Conservation (phyloP, 805 yeast genomes). For the Metschnikowia reukaufii region DNA sequence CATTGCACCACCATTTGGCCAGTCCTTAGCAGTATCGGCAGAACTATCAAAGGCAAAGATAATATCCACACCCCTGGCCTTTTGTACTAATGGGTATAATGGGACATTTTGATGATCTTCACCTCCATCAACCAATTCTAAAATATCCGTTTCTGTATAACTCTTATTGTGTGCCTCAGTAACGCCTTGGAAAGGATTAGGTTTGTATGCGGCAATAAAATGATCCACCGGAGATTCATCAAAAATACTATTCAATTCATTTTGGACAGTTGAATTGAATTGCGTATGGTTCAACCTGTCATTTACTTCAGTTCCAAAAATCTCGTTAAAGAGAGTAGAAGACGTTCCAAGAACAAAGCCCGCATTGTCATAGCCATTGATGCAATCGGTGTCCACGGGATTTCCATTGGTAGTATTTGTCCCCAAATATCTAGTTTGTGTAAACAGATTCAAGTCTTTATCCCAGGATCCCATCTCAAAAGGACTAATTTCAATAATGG, state of each 20-base stretch:
- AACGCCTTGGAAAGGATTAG: constrained; percentile 51
- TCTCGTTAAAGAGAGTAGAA: constrained; percentile 55
- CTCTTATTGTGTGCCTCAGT: constrained; percentile 14
- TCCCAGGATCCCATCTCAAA: constrained; percentile 73
- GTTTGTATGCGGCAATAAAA: constrained; percentile 49
- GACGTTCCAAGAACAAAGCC: constrained; percentile 64
- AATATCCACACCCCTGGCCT: constrained; percentile 36
- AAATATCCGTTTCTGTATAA: constrained; percentile 7
- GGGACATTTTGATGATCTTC: constrained; percentile 49
- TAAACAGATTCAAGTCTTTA: constrained; percentile 42
- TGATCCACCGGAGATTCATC: constrained; percentile 42
- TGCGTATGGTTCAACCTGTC: constrained; percentile 24
- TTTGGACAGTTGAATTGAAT: constrained; percentile 19
- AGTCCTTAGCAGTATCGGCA: constrained; percentile 47
- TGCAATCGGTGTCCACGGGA: constrained; percentile 40
- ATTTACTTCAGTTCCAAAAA: constrained; percentile 21
- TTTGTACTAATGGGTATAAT: constrained; percentile 41
- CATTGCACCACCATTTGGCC: constrained; percentile 59
- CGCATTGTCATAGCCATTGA: constrained; percentile 53
- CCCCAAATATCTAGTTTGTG: constrained; percentile 52
- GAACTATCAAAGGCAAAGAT: constrained; percentile 46
- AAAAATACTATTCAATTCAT: neutral
- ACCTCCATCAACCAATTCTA: constrained; percentile 47
- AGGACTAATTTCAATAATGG: constrained; percentile 58
- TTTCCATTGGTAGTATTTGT: constrained; percentile 45